A percentile compares a stretch with the other conserved stretches of the same genome.
Evolutionary conservation across 768 basidiomycete species (phyloP).

Genomic region (Suillus luteus): DNA sequence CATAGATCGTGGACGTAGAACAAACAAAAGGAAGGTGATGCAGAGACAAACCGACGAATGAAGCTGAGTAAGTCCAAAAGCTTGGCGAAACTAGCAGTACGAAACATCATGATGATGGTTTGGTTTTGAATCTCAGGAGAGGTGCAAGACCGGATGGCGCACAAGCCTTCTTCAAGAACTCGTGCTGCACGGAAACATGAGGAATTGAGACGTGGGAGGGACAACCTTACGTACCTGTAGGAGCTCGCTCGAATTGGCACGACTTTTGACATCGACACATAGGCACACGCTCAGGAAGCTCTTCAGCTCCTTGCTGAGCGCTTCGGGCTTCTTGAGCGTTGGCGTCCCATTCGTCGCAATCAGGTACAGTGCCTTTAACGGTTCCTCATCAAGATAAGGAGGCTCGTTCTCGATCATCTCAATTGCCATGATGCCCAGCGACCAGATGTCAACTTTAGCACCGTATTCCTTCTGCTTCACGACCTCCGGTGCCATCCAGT

Average conservation of each 20-base stretch:
- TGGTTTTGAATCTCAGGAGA: conserved; percentile 77
- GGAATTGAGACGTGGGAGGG: conserved; percentile 7
- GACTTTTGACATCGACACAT: conserved; percentile 93
- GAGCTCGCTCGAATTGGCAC: conserved; percentile 87
- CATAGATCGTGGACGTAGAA: conserved; percentile 11
- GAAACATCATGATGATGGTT: conserved; percentile 41
- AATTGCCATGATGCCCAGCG: conserved; percentile 96
- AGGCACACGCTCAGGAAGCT: conserved; percentile 96
- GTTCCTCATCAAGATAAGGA: conserved; percentile 94
- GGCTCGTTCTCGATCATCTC: conserved; percentile 99
- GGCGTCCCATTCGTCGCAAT: conserved; percentile 99
- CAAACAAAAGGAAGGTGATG: conserved; percentile 11
- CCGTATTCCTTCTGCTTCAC: conserved; percentile 98
- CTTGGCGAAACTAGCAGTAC: conserved; percentile 1
- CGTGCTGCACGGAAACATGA: conserved; percentile 61
- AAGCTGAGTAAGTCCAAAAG: conserved; percentile 6
- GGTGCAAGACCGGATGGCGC: conserved; percentile 81
- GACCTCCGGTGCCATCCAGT: conserved; percentile 99
- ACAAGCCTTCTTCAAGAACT: conserved; percentile 91
- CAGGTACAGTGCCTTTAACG: conserved; percentile 89
- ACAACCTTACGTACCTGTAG: conserved; percentile 60
- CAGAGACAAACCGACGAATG: conserved; percentile 8
- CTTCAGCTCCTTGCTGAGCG: conserved; percentile 89
- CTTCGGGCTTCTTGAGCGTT: conserved; percentile 94
- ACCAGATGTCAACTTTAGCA: conserved; percentile 97